These are phyloP conservation scores for Tetrapisispora namnaoensis DNA, from an alignment of 805 yeast genomes.

Conservation along the genomic window DNA sequence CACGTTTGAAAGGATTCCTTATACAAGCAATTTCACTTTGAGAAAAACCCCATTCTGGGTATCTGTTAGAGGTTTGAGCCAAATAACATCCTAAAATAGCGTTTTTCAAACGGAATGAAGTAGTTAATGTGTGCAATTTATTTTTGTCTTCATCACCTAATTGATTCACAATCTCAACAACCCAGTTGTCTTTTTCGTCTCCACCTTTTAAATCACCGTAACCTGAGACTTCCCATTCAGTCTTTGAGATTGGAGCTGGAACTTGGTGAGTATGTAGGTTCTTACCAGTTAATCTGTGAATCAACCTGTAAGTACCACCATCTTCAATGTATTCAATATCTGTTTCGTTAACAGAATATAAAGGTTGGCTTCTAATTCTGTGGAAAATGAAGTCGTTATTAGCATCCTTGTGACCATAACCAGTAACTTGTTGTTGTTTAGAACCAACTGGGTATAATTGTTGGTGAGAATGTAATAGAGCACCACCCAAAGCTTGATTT, in stretches of 20 bases:
- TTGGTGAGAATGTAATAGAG: conserved; percentile 77
- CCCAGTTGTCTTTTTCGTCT: conserved; percentile 85
- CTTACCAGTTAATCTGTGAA: conserved; percentile 61
- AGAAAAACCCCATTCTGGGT: conserved; percentile 78
- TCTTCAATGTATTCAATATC: conserved; percentile 36
- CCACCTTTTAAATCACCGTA: conserved; percentile 66
- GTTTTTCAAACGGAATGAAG: conserved; percentile 60
- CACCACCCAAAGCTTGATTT: conserved; percentile 68
- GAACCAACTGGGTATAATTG: conserved; percentile 88
- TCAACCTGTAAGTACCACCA: conserved; percentile 60
- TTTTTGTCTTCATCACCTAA: conserved; percentile 39
- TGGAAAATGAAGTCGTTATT: conserved; percentile 78
- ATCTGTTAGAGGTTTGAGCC: conserved; percentile 58
- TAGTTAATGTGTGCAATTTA: conserved; percentile 63
- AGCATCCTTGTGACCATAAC: conserved; percentile 78
- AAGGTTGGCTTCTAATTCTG: conserved; percentile 38
- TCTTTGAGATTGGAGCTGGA: conserved; percentile 59
- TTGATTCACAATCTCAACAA: conserved; percentile 69
- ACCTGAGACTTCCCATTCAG: conserved; percentile 76
- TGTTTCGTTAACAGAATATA: conserved; percentile 24
- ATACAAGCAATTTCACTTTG: conserved; percentile 72
- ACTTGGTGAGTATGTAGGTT: conserved; percentile 78
- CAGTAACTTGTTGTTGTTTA: conserved; percentile 87
- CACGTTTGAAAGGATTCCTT: conserved; percentile 55
- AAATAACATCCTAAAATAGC: conserved; percentile 61